A percentile compares a stretch with the other conserved stretches of the same genome.
These are phyloP conservation scores for Fusarium pilosicola DNA, from an alignment of 2,329 filamentous ascomycete species.

Conservation along the genomic window DNA sequence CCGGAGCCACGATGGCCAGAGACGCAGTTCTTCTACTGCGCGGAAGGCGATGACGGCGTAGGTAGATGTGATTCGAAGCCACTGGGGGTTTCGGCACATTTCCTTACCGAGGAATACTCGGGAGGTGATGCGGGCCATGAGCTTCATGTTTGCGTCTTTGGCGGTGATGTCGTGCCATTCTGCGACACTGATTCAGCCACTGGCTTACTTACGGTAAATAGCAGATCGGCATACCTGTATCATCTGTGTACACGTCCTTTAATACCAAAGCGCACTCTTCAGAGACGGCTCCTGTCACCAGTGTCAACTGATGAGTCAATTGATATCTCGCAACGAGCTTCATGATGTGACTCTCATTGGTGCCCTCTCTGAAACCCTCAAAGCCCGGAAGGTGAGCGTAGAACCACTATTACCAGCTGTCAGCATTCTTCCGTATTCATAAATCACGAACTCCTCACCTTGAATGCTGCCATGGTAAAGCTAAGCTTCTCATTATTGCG, in stretches of 20 bases:
- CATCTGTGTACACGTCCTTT: background rate
- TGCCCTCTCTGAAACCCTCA: background rate
- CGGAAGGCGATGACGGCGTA: background rate
- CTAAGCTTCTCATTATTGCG: background rate
- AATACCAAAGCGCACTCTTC: background rate
- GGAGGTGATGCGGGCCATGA: background rate
- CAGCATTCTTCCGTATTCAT: accelerated
- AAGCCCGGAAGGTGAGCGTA: background rate
- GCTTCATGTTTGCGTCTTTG: background rate
- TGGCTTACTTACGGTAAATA: background rate
- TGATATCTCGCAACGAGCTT: background rate
- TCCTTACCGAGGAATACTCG: background rate
- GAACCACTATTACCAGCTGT: accelerated
- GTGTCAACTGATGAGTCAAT: background rate
- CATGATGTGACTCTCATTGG: background rate
- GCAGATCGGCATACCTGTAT: accelerated
- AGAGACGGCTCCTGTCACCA: background rate
- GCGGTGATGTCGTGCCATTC: background rate
- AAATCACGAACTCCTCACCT: accelerated
- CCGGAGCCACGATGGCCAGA: background rate
- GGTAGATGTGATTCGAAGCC: background rate
- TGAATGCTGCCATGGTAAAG: background rate
- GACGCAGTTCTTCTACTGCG: background rate
- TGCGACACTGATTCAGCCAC: accelerated
- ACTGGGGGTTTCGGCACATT: background rate